Conservation (phyloP, 768 basidiomycete species). For the Sarcodon sp. region DNA sequence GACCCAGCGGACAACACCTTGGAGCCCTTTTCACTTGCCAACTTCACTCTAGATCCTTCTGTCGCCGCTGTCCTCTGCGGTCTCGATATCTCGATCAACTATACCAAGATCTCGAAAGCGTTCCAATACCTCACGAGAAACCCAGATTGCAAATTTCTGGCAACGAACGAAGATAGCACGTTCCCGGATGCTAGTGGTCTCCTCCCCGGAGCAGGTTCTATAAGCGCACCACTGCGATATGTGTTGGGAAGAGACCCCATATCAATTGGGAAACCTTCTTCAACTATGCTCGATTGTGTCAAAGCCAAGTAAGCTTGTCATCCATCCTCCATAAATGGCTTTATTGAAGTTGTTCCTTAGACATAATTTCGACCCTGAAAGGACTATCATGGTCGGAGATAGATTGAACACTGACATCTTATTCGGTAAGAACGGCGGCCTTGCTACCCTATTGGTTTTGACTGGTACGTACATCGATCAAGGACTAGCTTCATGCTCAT, state of each 20-base stretch:
- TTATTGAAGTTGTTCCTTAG: constrained; percentile 24
- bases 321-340: background rate
- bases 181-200: constrained; percentile 65
- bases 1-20: constrained; percentile 77
- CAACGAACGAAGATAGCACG: constrained; percentile 88
- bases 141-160: constrained; percentile 71
- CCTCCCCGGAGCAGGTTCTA: constrained; percentile 76
- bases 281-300: constrained; percentile 89
- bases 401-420: constrained; percentile 91
- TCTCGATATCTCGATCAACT: constrained; percentile 77
- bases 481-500: background rate
- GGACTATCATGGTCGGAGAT: constrained; percentile 94
- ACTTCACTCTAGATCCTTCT: constrained; percentile 62
- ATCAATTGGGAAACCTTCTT: constrained; percentile 83
- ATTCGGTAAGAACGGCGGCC: constrained; percentile 80
- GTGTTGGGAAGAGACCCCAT: constrained; percentile 61
- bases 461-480: constrained; percentile 43
- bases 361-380: constrained; percentile 72
- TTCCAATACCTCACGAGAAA: constrained; percentile 82
- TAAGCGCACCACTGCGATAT: constrained; percentile 72
- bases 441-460: constrained; percentile 81
- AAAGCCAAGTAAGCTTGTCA: constrained; percentile 42
- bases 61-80: constrained; percentile 95
- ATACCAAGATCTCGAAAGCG: constrained; percentile 89
- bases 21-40: constrained; percentile 47